Evolutionary conservation across 1,284 basidiomycete genomes (phyloP).

Genomic region (Moesziomyces antarcticus): DNA sequence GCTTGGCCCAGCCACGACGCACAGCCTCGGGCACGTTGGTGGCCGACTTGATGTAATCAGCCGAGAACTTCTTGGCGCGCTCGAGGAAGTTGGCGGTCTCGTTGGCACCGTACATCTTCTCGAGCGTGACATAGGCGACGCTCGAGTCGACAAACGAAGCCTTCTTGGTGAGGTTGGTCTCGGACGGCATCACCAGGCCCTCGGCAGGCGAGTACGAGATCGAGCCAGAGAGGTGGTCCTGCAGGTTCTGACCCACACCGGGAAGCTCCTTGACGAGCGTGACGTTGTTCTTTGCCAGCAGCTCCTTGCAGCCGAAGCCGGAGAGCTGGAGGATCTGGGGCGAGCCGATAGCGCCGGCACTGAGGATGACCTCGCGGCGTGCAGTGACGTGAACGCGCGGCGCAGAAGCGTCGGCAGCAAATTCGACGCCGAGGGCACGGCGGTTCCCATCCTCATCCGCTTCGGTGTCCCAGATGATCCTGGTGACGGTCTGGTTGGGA

Average conservation of each 20-base stretch:
- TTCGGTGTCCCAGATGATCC: slow-evolving; percentile 43
- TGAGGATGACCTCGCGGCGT: slow-evolving; percentile 60
- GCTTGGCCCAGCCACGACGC: slow-evolving; percentile 43
- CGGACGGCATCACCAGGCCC: slow-evolving; percentile 22
- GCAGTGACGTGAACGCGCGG: slow-evolving; percentile 49
- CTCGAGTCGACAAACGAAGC: slow-evolving; percentile 57
- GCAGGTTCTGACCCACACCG: slow-evolving; percentile 73
- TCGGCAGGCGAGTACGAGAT: slow-evolving; percentile 45
- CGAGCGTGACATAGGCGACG: slow-evolving; percentile 55
- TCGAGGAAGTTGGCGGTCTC: slow-evolving; percentile 37
- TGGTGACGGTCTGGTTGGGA: slow-evolving; percentile 54
- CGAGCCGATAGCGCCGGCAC: slow-evolving; percentile 68
- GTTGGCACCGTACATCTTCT: slow-evolving; percentile 47
- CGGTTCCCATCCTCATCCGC: slow-evolving; percentile 30
- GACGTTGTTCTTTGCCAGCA: slow-evolving; percentile 70
- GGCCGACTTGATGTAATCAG: slow-evolving; percentile 43
- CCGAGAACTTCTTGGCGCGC: slow-evolving; percentile 28
- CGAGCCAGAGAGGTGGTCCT: slow-evolving; percentile 69
- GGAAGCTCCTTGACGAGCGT: slow-evolving; percentile 70
- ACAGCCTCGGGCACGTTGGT: slow-evolving; percentile 41
- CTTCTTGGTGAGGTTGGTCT: slow-evolving; percentile 34
- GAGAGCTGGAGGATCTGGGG: slow-evolving; percentile 72
- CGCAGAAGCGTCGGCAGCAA: slow-evolving; percentile 34
- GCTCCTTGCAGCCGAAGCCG: slow-evolving; percentile 70
- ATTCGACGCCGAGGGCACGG: slow-evolving; percentile 52